These are phyloP conservation scores for Phytophthora agathidicida DNA, from an alignment of 352 stramenopile species.

Conservation along the genomic window DNA sequence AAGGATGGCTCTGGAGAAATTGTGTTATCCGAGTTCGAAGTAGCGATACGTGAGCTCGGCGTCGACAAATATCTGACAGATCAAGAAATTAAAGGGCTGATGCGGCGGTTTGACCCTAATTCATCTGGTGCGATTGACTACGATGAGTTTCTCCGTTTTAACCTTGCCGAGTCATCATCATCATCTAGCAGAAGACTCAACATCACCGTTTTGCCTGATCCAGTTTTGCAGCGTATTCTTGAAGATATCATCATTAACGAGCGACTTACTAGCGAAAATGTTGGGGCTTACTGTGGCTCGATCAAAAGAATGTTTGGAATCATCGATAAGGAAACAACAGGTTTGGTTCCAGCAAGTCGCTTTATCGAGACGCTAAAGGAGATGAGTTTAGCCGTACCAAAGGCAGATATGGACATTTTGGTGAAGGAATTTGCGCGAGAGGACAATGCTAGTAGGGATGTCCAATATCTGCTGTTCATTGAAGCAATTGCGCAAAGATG, in stretches of 20 bases:
- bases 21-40: conserved; percentile 75
- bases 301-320: conserved; percentile 85
- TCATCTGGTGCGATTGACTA: conserved; percentile 70
- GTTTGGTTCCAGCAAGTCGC: conserved; percentile 43
- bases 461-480: conserved; percentile 66
- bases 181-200: conserved; percentile 47
- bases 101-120: conserved; percentile 80
- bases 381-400: conserved; percentile 56
- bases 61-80: conserved; percentile 75
- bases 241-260: conserved; percentile 58
- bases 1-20: conserved; percentile 76
- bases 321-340: conserved; percentile 74
- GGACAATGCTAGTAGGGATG: conserved; percentile 26
- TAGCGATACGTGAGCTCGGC: conserved; percentile 66
- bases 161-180: conserved; percentile 64
- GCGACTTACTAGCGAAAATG: conserved; percentile 45
- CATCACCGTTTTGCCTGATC: conserved; percentile 24
- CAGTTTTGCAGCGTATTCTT: conserved; percentile 49
- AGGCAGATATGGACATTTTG: conserved; percentile 50
- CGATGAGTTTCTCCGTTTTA: conserved; percentile 82
- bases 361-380: conserved; percentile 71
- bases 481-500: conserved; percentile 58
- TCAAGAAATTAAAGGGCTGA: conserved; percentile 82
- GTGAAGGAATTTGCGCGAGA: conserved; percentile 47
- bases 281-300: conserved; percentile 61